Base-by-base conservation (phyloP, 73 alveolate species). In the Paramecium primaurelia region DNA sequence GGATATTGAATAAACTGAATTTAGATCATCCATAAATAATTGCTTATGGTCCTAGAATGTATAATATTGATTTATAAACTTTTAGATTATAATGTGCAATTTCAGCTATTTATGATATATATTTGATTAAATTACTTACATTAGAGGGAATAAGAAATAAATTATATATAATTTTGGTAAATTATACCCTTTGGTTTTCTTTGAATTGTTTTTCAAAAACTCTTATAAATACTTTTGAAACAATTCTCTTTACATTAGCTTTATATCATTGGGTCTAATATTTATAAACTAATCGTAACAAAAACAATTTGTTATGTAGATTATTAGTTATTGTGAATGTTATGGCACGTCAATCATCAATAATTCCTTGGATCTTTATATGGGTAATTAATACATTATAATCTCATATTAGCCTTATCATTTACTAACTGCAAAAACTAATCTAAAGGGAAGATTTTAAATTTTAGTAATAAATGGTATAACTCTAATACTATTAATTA, bases 331-430 rank as follows among this genome's bases (percentile, higher is more conserved):
- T 86, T 37, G 1, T 88, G 8, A 25, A 37, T 36, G 58, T 86
- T 6, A 68, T 88, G 75, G 36, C 69, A 14, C 75, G 94, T 73
- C 86, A 59, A 59, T 71, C 94, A 26, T 6, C 94, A 5, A 88
- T 88, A 22, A 64, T 88, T 25, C 85, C 86, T 9, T 88, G 94
- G 93, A 71, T 88, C 1, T 88, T 88, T 49, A 38, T 45, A 11
- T 88, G 86, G 85, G 64, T 88, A 71, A 8, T 20, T n/a, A 54
- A 11, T 0, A 8, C 25, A 22, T 75, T n/a, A 38, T 37, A 14
- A 49, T 49, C 0, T 32, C 14, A 32, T 71, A 0, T 6, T 28
- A 71, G 86, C 86, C 86, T 11, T 71, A 28, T 34, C 59, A 71
- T 30, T 71, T 71, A 30, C 6, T 71, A 12, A 71, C 86, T 10